A percentile compares a stretch with the other conserved stretches of the same genome.
Evolutionary conservation across 306 rosid species (phyloP).

Genomic region (Datisca glomerata): DNA sequence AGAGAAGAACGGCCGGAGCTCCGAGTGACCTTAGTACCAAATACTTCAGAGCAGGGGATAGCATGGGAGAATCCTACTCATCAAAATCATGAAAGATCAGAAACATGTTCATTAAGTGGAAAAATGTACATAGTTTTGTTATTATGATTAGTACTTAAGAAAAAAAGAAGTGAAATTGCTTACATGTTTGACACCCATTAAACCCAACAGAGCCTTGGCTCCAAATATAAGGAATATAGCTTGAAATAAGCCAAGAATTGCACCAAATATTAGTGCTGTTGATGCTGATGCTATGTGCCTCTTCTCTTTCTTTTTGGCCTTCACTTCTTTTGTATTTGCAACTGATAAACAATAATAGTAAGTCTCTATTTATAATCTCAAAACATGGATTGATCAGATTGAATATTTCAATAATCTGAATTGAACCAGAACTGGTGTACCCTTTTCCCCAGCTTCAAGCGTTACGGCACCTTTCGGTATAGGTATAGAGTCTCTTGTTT

Average conservation of each 20-base stretch:
- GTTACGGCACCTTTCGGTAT: conserved; percentile 1
- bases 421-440: too few relatives aligned
- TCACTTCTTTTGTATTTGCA: conserved; percentile 6
- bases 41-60: conserved; percentile 62
- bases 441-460: conserved; percentile 3
- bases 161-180: conserved; percentile 13
- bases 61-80: conserved; percentile 68
- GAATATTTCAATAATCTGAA: too few relatives aligned
- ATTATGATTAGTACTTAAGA: not conserved
- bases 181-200: conserved; percentile 82
- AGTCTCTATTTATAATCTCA: too few relatives aligned
- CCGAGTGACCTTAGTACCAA: conserved; percentile 73
- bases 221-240: conserved; percentile 51
- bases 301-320: conserved; percentile 30
- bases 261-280: conserved; percentile 80
- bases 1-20: conserved; percentile 97
- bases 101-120: too few relatives aligned
- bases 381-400: too few relatives aligned
- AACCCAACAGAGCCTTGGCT: conserved; percentile 54
- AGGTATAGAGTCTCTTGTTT: conserved; percentile 5
- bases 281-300: conserved; percentile 77
- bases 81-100: conserved; percentile 1
- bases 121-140: not conserved
- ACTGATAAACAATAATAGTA: too few relatives aligned
- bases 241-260: conserved; percentile 71